phyloP scores from a whole-genome alignment of 306 rosid genomes.

The Macrotyloma uniflorum region DNA sequence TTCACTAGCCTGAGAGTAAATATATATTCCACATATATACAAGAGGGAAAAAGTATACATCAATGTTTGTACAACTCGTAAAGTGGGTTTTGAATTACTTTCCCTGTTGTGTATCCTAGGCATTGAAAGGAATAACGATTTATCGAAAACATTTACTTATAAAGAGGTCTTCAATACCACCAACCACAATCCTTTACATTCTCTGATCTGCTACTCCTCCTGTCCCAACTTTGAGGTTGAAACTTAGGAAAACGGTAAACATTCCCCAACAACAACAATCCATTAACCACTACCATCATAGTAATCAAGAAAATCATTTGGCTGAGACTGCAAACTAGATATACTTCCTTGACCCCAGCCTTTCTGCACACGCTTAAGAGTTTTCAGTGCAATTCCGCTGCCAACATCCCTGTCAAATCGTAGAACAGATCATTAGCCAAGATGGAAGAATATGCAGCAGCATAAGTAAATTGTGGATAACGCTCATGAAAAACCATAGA shows the following conservation, averaged over 20 bases:
- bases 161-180: conserved; percentile 27
- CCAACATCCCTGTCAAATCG: conserved; percentile 71
- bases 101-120: conserved; percentile 7
- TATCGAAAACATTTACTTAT: conserved; percentile 25
- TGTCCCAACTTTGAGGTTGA: background rate
- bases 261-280: conserved; percentile 7
- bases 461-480: conserved; percentile 1
- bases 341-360: conserved; percentile 86
- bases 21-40: background rate
- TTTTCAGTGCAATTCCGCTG: conserved; percentile 67
- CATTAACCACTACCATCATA: conserved; percentile 45
- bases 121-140: conserved; percentile 10
- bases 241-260: background rate
- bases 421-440: conserved; percentile 32
- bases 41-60: conserved; percentile 1
- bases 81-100: conserved; percentile 16
- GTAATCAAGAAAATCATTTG: conserved; percentile 52
- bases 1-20: background rate
- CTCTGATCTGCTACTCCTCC: background rate
- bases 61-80: background rate
- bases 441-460: conserved; percentile 20
- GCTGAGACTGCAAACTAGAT: conserved; percentile 55
- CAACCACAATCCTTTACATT: conserved; percentile 31
- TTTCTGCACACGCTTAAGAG: conserved; percentile 73
- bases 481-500: conserved; percentile 9